A percentile compares a stretch with the other conserved stretches of the same genome.
These are phyloP conservation scores for Tuber borchii DNA, from an alignment of 495 filamentous ascomycete species.

Conservation along the genomic window DNA sequence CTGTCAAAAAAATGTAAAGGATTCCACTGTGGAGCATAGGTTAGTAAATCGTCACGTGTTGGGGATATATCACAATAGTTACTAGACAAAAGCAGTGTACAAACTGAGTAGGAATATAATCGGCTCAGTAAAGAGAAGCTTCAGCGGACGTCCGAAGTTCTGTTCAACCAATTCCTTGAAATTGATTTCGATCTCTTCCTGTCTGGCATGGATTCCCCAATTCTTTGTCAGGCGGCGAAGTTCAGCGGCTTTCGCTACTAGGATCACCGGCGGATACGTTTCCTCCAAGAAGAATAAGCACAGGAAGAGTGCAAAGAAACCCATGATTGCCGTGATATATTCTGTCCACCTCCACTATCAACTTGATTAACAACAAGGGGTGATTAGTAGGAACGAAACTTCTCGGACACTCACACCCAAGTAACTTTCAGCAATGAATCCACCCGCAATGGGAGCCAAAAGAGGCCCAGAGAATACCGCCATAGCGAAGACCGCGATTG, in stretches of 20 bases:
- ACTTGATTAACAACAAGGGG: neutral
- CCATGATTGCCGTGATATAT: constrained; percentile 68
- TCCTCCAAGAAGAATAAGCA: constrained; percentile 69
- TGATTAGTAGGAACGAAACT: neutral
- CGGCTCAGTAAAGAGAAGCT: constrained; percentile 50
- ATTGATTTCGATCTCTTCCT: constrained; percentile 87
- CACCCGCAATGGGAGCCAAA: constrained; percentile 74
- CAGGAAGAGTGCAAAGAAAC: constrained; percentile 61
- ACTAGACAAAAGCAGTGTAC: constrained; percentile 59
- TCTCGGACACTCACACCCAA: constrained; percentile 36
- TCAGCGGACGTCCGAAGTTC: constrained; percentile 59
- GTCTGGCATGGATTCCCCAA: constrained; percentile 91
- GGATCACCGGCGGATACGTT: constrained; percentile 75
- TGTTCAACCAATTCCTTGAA: constrained; percentile 69
- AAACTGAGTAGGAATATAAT: constrained; percentile 47
- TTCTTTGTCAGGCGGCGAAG: constrained; percentile 76
- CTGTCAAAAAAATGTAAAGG: constrained; percentile 65
- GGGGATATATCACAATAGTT: constrained; percentile 58
- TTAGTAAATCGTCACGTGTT: constrained; percentile 58
- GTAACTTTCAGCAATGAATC: constrained; percentile 64
- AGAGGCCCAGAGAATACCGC: constrained; percentile 77
- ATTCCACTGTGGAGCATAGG: constrained; percentile 45
- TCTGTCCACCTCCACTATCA: constrained; percentile 74
- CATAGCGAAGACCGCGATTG: constrained; percentile 77
- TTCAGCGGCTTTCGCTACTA: constrained; percentile 68